Evolutionary conservation across 257 asterid genomes (phyloP).

Genomic region (Misopates orontium): DNA sequence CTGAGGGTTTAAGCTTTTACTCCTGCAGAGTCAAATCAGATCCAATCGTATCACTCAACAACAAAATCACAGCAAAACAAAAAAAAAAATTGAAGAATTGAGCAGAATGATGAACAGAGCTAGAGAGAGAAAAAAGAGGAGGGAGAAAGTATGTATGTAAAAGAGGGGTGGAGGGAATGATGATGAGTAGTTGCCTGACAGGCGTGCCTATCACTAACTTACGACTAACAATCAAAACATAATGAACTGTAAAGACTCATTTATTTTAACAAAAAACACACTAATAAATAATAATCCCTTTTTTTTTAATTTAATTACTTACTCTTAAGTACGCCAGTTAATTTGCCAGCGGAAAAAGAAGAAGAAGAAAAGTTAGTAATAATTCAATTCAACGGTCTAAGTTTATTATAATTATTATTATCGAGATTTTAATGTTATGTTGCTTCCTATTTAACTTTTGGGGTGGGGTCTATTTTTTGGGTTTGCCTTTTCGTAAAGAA

Average conservation of each 20-base stretch:
- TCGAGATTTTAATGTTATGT: constrained; percentile 6
- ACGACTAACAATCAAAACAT: constrained; percentile 27
- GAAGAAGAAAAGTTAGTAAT: background rate
- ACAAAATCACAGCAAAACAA: constrained; percentile 29
- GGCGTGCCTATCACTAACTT: constrained; percentile 86
- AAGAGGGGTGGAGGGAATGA: constrained; percentile 54
- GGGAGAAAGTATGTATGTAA: constrained; percentile 13
- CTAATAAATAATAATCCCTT: no score
- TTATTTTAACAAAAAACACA: no score
- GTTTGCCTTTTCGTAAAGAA: background rate
- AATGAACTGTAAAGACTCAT: constrained; percentile 50
- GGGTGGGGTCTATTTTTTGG: background rate
- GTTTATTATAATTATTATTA: background rate
- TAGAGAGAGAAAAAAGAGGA: constrained; percentile 27
- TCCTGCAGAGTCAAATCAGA: constrained; percentile 41
- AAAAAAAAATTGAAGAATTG: constrained; percentile 23
- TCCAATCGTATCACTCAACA: constrained; percentile 45
- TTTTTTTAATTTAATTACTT: background rate
- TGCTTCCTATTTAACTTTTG: constrained; percentile 22
- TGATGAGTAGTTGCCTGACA: constrained; percentile 56
- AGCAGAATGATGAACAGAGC: constrained; percentile 26
- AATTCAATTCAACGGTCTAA: background rate
- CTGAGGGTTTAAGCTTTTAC: background rate
- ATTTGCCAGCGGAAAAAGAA: background rate
- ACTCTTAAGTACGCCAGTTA: background rate